Evolutionary conservation across 257 asterid species (phyloP).

Genomic region (Oldenlandia corymbosa): DNA sequence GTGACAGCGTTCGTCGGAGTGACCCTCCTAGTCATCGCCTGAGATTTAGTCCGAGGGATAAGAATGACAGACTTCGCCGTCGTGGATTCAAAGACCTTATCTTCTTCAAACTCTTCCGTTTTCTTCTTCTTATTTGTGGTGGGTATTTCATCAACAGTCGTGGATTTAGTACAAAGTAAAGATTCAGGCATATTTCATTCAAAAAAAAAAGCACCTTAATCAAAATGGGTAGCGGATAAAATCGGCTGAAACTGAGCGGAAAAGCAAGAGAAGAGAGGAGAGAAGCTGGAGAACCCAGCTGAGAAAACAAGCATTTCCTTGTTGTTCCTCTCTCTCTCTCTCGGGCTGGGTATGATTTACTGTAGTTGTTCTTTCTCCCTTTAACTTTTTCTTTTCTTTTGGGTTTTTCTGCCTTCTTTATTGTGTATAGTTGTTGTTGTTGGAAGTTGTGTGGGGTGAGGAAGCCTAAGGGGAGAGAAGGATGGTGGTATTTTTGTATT

Average conservation of each 20-base stretch:
- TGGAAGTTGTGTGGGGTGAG: too few species aligned
- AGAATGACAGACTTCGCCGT: constrained; percentile 75
- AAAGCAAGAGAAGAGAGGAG: background rate
- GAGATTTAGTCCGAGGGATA: constrained; percentile 72
- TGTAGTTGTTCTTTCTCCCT: too few species aligned
- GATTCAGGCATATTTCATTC: constrained; percentile 44
- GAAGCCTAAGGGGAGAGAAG: too few species aligned
- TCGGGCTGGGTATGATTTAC: too few species aligned
- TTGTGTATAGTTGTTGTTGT: too few species aligned
- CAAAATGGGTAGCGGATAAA: constrained; percentile 9
- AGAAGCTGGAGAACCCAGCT: constrained; percentile 19
- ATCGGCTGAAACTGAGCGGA: background rate
- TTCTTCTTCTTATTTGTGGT: constrained; percentile 18
- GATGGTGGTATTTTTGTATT: too few species aligned
- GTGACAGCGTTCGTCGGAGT: constrained; percentile 48
- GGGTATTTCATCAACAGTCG: constrained; percentile 12
- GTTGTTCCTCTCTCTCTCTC: too few species aligned
- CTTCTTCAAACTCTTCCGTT: constrained; percentile 25
- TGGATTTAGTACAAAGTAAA: constrained; percentile 20
- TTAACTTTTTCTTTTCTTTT: too few species aligned
- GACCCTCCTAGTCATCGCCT: constrained; percentile 58
- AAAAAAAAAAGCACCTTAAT: too few species aligned
- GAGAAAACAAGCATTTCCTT: constrained; percentile 25
- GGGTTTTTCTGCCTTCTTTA: too few species aligned
- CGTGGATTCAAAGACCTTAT: constrained; percentile 30